These are phyloP conservation scores for Pleurostoma richardsiae DNA, from an alignment of 2,329 filamentous ascomycete species.

Conservation along the genomic window DNA sequence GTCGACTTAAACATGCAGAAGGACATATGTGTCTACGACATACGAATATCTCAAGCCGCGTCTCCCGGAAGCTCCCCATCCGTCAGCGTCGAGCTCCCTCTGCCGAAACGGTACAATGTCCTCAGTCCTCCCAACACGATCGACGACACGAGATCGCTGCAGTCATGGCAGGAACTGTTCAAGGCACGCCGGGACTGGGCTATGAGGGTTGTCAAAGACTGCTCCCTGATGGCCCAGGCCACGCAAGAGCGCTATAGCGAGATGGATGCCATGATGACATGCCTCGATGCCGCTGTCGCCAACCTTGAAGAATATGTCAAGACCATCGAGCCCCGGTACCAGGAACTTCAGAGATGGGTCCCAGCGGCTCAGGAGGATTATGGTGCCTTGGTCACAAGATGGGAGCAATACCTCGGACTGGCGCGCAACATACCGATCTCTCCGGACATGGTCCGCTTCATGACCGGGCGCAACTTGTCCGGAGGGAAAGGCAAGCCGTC, in stretches of 20 bases:
- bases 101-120: slow-evolving; percentile 49
- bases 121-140: slow-evolving; percentile 78
- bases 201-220: slow-evolving; percentile 62
- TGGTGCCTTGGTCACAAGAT: slow-evolving; percentile 54
- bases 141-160: slow-evolving; percentile 70
- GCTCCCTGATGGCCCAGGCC: slow-evolving; percentile 56
- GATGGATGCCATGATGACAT: slow-evolving; percentile 71
- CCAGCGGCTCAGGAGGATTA: slow-evolving; percentile 64
- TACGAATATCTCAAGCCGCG: slow-evolving; percentile 61
- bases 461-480: slow-evolving; percentile 44
- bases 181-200: slow-evolving; percentile 79
- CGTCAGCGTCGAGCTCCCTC: slow-evolving; percentile 39
- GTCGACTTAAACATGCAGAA: slow-evolving; percentile 42
- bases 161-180: slow-evolving; percentile 87
- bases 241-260: slow-evolving; percentile 65
- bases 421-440: slow-evolving; percentile 62
- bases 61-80: slow-evolving; percentile 37
- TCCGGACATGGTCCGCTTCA: slow-evolving; percentile 60
- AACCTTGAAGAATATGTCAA: slow-evolving; percentile 76
- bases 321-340: slow-evolving; percentile 65
- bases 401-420: slow-evolving; percentile 64
- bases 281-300: slow-evolving; percentile 76
- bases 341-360: slow-evolving; percentile 67
- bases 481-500: slow-evolving; percentile 32
- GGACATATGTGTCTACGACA: slow-evolving; percentile 91